Evolutionary conservation across 352 stramenopile genomes (phyloP), one percentile per base, ranked within the genome.

Genomic region (Phytophthora megakarya): DNA sequence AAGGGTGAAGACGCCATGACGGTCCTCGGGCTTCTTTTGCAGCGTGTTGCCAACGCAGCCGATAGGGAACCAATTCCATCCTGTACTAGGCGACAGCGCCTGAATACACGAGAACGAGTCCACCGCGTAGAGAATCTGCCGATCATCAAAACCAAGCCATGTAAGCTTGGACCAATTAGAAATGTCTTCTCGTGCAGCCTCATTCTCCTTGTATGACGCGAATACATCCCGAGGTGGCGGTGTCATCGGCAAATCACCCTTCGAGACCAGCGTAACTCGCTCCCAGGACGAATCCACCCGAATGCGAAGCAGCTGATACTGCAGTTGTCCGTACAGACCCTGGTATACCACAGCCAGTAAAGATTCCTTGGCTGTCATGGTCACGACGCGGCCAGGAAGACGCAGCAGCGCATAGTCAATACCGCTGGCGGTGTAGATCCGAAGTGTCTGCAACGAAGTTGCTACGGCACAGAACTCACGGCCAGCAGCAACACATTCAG

Each of bases 81-180:
- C 84, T 28, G 75, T 78, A 45, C 72, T 81, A 3, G 64, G 52
- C 5, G 75, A 79, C 2, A 93, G 67, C 13, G 83, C 80, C 59
- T 92, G 83, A 22, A 93, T 67, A 44, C 69, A 78, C 9, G 84
- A 79, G 38, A 88, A 66, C 26, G 80, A 89, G 54, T 93, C 86
- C 2, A 95, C 77, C 1, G 77, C 67, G 51, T 92, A 93, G 3
- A 95, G 69, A 38, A 93, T 72, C 16, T 75, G 59, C 2, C 80
- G 75, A 22, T 95, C 83, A 44, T 95, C 86, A 44, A 95, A 92
- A 16, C 84, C 86, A 0, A 92, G 65, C 86, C 86, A 95, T 23
- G 65, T 62, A 3, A 94, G 72, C 37, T 74, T 88, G 1, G 82
- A 78, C 73, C 77, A 88, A 21, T 90, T 75, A 1, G 48, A 42